Evolutionary conservation across 345 rosid genomes (phyloP).

Genomic region (Durio zibethinus): DNA sequence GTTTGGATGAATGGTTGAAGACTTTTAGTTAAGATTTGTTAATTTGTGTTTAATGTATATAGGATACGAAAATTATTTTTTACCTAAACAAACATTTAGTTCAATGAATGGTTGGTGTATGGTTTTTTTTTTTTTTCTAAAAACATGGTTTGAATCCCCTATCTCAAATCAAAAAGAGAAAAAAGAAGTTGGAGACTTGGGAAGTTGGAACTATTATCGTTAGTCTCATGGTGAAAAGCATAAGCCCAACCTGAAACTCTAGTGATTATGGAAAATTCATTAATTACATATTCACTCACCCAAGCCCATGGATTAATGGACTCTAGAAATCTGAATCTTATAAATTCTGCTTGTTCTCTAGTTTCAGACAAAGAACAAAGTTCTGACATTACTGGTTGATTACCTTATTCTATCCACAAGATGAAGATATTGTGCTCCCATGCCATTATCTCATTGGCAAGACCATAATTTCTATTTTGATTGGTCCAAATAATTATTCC

Average conservation of each 20-base stretch:
- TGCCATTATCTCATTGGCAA: neutral
- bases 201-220: neutral
- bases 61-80: too few species aligned
- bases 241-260: neutral
- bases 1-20: too few species aligned
- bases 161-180: too few species aligned
- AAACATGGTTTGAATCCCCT: too few species aligned
- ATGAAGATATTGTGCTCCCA: neutral
- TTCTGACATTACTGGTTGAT: neutral
- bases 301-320: neutral
- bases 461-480: neutral
- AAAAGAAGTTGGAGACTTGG: neutral
- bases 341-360: too few species aligned
- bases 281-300: neutral
- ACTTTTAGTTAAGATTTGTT: too few species aligned
- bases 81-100: too few species aligned
- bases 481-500: neutral
- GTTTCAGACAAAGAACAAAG: neutral
- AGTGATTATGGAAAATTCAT: neutral
- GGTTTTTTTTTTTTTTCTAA: too few species aligned
- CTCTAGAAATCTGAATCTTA: too few species aligned
- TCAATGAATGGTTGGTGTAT: too few species aligned
- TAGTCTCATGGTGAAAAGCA: neutral
- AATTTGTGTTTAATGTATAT: too few species aligned
- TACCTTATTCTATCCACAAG: slow-evolving; percentile 1